Percentiles rank a stretch among this genome's conserved stretches.
phyloP scores from a whole-genome alignment of 129 eudicot genomes.

The Artemisia argyi region DNA sequence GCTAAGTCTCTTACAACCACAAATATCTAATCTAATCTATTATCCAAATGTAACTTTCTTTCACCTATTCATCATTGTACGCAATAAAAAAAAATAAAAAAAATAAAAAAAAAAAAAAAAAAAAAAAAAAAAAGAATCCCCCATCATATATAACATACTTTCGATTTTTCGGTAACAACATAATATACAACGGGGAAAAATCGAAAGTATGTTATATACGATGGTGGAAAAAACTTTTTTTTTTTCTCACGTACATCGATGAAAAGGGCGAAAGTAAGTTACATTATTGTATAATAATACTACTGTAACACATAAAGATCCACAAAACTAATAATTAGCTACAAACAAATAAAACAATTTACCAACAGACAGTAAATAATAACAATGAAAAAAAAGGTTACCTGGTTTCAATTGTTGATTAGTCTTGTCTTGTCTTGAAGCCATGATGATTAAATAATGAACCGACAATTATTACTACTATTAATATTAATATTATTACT shows the following conservation, averaged over 20 bases:
- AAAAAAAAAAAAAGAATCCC: too few species aligned
- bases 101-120: too few species aligned
- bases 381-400: slow-evolving; percentile 9
- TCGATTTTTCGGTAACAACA: too few species aligned
- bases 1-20: slow-evolving; percentile 6
- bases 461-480: neutral
- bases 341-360: neutral
- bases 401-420: slow-evolving; percentile 70
- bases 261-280: too few species aligned
- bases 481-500: too few species aligned
- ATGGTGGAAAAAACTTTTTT: too few species aligned
- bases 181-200: too few species aligned
- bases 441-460: slow-evolving; percentile 44
- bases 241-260: too few species aligned
- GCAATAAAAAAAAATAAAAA: too few species aligned
- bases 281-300: too few species aligned
- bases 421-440: slow-evolving; percentile 52
- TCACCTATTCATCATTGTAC: neutral
- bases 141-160: too few species aligned
- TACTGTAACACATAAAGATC: neutral
- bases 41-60: neutral
- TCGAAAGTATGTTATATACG: too few species aligned
- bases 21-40: neutral
- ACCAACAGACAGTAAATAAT: neutral
- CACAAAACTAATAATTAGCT: neutral